Percentiles rank a stretch among this genome's conserved stretches.
These are phyloP conservation scores for Vitis amurensis DNA, from an alignment of 164 flowering plant species.

Conservation along the genomic window DNA sequence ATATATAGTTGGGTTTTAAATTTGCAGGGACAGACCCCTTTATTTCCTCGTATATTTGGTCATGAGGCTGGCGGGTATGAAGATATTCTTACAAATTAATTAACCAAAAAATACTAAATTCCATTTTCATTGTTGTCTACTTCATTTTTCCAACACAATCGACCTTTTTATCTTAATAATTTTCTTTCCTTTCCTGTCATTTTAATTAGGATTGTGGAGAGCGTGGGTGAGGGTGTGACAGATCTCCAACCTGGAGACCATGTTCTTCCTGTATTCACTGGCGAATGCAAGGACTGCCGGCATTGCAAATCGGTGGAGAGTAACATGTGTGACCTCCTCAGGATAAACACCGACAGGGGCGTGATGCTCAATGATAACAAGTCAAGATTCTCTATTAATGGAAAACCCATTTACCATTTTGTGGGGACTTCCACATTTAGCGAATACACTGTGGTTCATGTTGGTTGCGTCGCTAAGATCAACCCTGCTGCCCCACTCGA, in stretches of 20 bases:
- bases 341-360: conserved; percentile 19
- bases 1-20: too few species aligned
- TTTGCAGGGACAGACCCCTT: conserved; percentile 38
- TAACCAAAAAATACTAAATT: too few species aligned
- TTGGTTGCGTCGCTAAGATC: conserved; percentile 18
- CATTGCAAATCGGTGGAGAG: conserved; percentile 25
- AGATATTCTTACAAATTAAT: too few species aligned
- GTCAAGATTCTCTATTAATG: conserved; percentile 23
- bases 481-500: conserved; percentile 22
- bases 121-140: not conserved
- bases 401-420: conserved; percentile 19
- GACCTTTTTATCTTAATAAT: not conserved
- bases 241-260: conserved; percentile 19
- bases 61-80: conserved; percentile 48
- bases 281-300: conserved; percentile 24
- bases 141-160: not conserved
- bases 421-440: conserved; percentile 27
- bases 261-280: conserved; percentile 24
- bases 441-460: conserved; percentile 21
- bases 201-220: conserved; percentile 18
- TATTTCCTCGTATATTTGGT: conserved; percentile 43
- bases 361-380: conserved; percentile 21
- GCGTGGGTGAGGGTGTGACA: conserved; percentile 19
- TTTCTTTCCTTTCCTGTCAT: not conserved
- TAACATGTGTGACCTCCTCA: conserved; percentile 26